Conservation (phyloP, 805 yeast species). For the Candida anglica region DNA sequence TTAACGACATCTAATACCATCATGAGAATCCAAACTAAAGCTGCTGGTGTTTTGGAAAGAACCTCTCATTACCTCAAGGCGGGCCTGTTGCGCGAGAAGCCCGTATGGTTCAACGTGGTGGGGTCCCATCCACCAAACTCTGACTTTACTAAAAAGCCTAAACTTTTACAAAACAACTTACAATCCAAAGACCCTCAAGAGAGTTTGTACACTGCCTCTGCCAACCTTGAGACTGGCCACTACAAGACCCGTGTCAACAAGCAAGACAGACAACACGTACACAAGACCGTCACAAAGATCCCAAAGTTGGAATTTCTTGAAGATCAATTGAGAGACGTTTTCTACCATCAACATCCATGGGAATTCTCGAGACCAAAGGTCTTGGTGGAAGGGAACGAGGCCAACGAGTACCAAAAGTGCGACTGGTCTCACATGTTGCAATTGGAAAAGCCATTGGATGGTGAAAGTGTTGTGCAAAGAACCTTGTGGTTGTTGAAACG, state of each 20-base stretch:
- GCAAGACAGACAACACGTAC: constrained; percentile 32
- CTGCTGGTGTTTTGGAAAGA: constrained; percentile 72
- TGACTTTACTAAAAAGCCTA: constrained; percentile 49
- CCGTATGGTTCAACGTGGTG: constrained; percentile 88
- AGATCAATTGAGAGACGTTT: constrained; percentile 77
- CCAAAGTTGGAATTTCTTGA: constrained; percentile 59
- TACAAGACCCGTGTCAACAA: constrained; percentile 47
- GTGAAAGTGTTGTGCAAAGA: constrained; percentile 59
- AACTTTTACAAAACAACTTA: constrained; percentile 18
- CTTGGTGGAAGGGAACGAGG: constrained; percentile 72
- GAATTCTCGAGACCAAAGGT: constrained; percentile 88
- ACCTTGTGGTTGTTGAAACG: constrained; percentile 33
- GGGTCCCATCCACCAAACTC: constrained; percentile 77
- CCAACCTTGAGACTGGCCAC: constrained; percentile 12
- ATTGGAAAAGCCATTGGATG: constrained; percentile 70
- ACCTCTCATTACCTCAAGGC: constrained; percentile 72
- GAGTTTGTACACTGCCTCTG: constrained; percentile 9
- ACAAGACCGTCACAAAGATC: constrained; percentile 41
- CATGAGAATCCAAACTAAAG: constrained; percentile 66
- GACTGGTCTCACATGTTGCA: constrained; percentile 85
- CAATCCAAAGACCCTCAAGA: constrained; percentile 26
- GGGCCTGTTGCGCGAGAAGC: constrained; percentile 67
- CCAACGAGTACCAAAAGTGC: constrained; percentile 47
- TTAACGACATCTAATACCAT: too few relatives aligned
- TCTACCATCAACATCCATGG: constrained; percentile 97